phyloP scores from a whole-genome alignment of 1,139 yeast species.

The Candida sanyaensis region DNA sequence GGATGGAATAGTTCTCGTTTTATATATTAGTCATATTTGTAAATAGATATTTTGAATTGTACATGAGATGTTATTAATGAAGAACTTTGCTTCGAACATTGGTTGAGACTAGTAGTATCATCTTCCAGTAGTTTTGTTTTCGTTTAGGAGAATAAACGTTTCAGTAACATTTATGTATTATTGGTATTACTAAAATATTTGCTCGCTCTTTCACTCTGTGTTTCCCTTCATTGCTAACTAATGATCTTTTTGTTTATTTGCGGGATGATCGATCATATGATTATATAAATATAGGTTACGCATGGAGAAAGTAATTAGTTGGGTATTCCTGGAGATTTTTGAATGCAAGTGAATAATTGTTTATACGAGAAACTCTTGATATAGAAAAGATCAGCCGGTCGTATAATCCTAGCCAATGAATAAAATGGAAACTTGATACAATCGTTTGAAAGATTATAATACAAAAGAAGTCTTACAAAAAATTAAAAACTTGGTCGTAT shows the following conservation, averaged over 20 bases:
- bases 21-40: not conserved
- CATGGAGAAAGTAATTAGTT: too few species aligned
- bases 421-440: not conserved
- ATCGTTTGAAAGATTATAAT: not conserved
- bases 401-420: too few species aligned
- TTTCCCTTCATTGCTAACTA: too few species aligned
- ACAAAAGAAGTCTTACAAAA: not conserved
- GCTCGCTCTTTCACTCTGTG: too few species aligned
- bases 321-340: too few species aligned
- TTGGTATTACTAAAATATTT: too few species aligned
- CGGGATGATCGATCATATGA: not conserved
- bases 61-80: not conserved
- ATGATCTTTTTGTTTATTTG: not conserved
- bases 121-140: too few species aligned
- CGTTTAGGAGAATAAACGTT: not conserved
- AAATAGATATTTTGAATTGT: not conserved
- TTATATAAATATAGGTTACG: not conserved
- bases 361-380: not conserved
- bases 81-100: not conserved
- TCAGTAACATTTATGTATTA: not conserved
- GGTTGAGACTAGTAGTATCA: not conserved
- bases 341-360: too few species aligned
- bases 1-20: too few species aligned
- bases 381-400: too few species aligned
- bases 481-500: not conserved